Percentiles rank a stretch among this genome's conserved stretches.
Conservation (phyloP, 176 grass and related monocot species). For the Zoysia pacifica region DNA sequence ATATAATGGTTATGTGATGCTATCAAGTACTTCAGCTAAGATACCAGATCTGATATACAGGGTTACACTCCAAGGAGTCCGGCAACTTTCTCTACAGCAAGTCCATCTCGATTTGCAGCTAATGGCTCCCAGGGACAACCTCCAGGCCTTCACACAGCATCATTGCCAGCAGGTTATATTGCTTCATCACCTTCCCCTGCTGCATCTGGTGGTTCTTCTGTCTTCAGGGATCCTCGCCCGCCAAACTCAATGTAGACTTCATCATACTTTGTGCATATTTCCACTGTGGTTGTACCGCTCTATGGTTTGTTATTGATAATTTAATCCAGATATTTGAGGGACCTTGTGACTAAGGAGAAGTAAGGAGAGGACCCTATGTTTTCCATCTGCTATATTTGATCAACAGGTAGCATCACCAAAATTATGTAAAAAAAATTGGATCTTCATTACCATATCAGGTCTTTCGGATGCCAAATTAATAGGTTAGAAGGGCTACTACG, state of each 20-base stretch:
- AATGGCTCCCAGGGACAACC: constrained; percentile 56
- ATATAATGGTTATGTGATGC: constrained; percentile 7
- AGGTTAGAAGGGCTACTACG: not conserved
- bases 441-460: not conserved
- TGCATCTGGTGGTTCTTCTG: constrained; percentile 65
- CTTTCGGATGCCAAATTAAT: not conserved
- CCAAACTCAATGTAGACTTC: constrained; percentile 44
- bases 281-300: not conserved
- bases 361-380: not conserved
- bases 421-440: not conserved
- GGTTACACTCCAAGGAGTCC: constrained; percentile 55
- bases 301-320: not conserved
- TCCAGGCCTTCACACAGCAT: constrained; percentile 42
- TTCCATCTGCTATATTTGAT: not conserved
- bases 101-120: constrained; percentile 62
- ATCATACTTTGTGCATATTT: not conserved
- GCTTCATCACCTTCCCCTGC: constrained; percentile 79
- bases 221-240: constrained; percentile 63
- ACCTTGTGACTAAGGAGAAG: not conserved
- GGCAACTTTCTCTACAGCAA: constrained; percentile 54
- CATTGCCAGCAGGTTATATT: constrained; percentile 57
- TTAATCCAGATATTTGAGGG: not conserved
- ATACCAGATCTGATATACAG: constrained; percentile 32
- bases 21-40: not conserved
- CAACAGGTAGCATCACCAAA: not conserved